These are phyloP conservation scores for Xylaria castorea DNA, from an alignment of 495 filamentous ascomycete species.

Conservation along the genomic window DNA sequence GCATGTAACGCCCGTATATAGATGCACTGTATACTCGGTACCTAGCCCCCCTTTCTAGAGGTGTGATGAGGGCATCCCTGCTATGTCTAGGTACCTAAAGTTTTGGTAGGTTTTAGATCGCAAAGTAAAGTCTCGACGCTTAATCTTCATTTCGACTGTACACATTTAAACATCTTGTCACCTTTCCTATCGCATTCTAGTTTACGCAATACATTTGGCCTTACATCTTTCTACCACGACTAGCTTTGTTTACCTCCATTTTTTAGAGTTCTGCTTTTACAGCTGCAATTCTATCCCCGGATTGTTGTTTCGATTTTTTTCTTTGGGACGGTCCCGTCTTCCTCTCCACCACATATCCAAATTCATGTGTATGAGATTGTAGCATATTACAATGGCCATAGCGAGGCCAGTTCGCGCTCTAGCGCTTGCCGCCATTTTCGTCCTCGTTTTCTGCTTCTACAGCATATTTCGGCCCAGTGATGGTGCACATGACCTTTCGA, in stretches of 20 bases:
- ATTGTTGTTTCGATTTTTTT: slow-evolving; percentile 8
- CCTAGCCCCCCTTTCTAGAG: not conserved
- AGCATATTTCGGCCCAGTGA: slow-evolving; percentile 64
- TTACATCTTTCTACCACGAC: not conserved
- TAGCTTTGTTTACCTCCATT: not conserved
- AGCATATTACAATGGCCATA: slow-evolving; percentile 68
- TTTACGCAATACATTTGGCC: slow-evolving; percentile 1
- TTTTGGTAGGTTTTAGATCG: not conserved
- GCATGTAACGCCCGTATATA: not conserved
- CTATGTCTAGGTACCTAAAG: slow-evolving; percentile 2
- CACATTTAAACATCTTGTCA: slow-evolving; percentile 10
- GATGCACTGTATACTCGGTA: not conserved
- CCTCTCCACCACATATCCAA: slow-evolving; percentile 15
- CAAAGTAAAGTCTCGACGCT: slow-evolving; percentile 12
- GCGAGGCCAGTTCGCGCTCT: slow-evolving; percentile 82
- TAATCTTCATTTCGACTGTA: not conserved
- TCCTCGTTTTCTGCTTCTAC: slow-evolving; percentile 78
- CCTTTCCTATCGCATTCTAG: slow-evolving; percentile 16
- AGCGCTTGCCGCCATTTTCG: slow-evolving; percentile 68
- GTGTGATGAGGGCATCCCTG: not conserved
- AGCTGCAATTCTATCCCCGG: not conserved
- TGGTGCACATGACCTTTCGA: slow-evolving; percentile 42
- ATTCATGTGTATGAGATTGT: slow-evolving; percentile 37
- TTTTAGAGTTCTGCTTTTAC: slow-evolving; percentile 6
- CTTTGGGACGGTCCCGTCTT: not conserved